These are phyloP conservation scores for Urochloa ruziziensis DNA, from an alignment of 176 grass and related monocot species.

Conservation along the genomic window DNA sequence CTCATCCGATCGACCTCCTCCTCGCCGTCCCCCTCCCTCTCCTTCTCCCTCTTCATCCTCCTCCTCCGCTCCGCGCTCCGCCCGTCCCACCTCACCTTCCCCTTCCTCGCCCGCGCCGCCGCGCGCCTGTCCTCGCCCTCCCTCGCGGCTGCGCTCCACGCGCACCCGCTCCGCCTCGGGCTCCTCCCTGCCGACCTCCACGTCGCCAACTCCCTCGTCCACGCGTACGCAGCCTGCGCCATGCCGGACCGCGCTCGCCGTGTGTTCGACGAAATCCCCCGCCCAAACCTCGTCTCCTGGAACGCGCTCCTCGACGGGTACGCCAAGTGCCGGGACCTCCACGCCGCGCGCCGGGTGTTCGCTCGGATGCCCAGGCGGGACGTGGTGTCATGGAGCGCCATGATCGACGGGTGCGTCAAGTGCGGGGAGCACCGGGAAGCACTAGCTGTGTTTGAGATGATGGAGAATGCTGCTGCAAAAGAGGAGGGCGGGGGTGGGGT, in stretches of 20 bases:
- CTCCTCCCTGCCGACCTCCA: conserved; percentile 50
- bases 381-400: conserved; percentile 68
- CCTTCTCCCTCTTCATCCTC: conserved; percentile 53
- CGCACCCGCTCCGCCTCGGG: conserved; percentile 33
- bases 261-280: conserved; percentile 68
- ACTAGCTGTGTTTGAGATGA: conserved; percentile 45
- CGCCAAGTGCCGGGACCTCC: conserved; percentile 63
- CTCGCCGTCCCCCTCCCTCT: conserved; percentile 25
- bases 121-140: conserved; percentile 33
- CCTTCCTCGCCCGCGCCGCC: conserved; percentile 39
- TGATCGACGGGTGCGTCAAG: conserved; percentile 68
- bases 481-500: not conserved
- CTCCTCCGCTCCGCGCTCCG: conserved; percentile 46
- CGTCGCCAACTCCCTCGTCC: conserved; percentile 46
- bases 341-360: conserved; percentile 34
- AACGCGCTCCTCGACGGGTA: conserved; percentile 64
- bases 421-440: conserved; percentile 51
- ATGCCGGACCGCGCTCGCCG: conserved; percentile 27
- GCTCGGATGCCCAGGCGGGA: conserved; percentile 49
- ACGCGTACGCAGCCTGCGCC: conserved; percentile 47
- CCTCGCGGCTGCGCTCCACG: conserved; percentile 37
- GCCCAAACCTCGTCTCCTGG: conserved; percentile 56
- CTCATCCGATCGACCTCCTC: conserved; percentile 43
- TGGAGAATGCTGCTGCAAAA: conserved; percentile 22
- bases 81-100: conserved; percentile 48